Evolutionary conservation across 768 basidiomycete species (phyloP).

Genomic region (Termitomyces sp.): DNA sequence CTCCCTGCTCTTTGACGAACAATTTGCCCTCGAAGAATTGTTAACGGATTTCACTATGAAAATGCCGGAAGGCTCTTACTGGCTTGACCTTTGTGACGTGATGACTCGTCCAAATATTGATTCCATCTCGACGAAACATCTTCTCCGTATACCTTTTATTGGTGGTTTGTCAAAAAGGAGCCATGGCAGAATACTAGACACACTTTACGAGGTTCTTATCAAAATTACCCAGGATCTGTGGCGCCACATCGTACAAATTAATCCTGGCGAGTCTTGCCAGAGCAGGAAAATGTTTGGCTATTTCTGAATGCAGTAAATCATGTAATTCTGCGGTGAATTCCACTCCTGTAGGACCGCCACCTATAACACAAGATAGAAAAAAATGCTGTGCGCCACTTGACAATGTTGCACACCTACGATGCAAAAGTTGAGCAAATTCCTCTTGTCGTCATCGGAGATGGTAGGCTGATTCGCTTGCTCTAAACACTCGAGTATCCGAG

Average conservation of each 20-base stretch:
- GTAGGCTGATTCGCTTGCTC: slow-evolving; percentile 85
- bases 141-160: slow-evolving; percentile 66
- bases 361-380: slow-evolving; percentile 26
- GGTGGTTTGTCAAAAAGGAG: background rate
- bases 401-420: slow-evolving; percentile 60
- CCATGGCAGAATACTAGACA: slow-evolving; percentile 9
- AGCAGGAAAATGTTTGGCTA: slow-evolving; percentile 55
- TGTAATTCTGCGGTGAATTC: slow-evolving; percentile 84
- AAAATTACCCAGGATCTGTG: slow-evolving; percentile 71
- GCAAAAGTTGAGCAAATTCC: slow-evolving; percentile 79
- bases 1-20: slow-evolving; percentile 11
- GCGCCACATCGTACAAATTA: slow-evolving; percentile 79
- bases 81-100: slow-evolving; percentile 69
- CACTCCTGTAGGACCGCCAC: slow-evolving; percentile 76
- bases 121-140: slow-evolving; percentile 72
- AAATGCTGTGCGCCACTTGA: background rate
- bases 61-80: slow-evolving; percentile 28
- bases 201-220: slow-evolving; percentile 64
- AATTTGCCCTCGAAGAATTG: slow-evolving; percentile 1
- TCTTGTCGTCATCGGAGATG: slow-evolving; percentile 68
- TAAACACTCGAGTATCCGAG: slow-evolving; percentile 80
- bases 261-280: slow-evolving; percentile 66
- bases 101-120: slow-evolving; percentile 66
- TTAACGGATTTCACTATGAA: background rate
- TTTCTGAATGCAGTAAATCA: slow-evolving; percentile 70